Conservation (phyloP, 495 filamentous ascomycete genomes). For the Sabuloglossum arenarium region DNA sequence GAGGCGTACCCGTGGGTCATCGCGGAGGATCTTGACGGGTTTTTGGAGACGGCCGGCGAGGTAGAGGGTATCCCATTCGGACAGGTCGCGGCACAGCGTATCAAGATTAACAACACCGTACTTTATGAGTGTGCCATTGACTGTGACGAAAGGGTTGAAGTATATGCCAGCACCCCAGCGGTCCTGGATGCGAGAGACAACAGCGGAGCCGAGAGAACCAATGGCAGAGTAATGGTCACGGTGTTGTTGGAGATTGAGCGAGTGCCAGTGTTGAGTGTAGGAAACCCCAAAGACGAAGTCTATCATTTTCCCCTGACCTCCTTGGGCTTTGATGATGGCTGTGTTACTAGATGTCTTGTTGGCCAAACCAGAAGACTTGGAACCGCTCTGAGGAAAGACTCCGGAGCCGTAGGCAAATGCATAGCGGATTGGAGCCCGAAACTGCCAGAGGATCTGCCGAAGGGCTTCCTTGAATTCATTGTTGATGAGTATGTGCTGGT, state of each 20-base stretch:
- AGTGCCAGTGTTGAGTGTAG: conserved; percentile 93
- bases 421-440: conserved; percentile 81
- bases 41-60: conserved; percentile 89
- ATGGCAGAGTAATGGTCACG: conserved; percentile 81
- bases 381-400: conserved; percentile 63
- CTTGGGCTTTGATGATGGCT: conserved; percentile 61
- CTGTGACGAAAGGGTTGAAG: conserved; percentile 86
- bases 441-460: conserved; percentile 77
- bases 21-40: conserved; percentile 89
- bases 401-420: conserved; percentile 95
- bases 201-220: conserved; percentile 64
- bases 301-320: conserved; percentile 83
- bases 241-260: conserved; percentile 69
- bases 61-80: conserved; percentile 80
- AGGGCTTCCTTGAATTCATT: conserved; percentile 82
- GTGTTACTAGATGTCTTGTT: conserved; percentile 46
- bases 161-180: conserved; percentile 82
- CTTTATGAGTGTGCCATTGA: conserved; percentile 94
- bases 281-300: conserved; percentile 96
- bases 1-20: conserved; percentile 74
- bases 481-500: conserved; percentile 88
- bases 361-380: conserved; percentile 24
- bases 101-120: conserved; percentile 89
- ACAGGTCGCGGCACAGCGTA: conserved; percentile 69
- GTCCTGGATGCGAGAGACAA: conserved; percentile 70